phyloP scores from a whole-genome alignment of 2,329 filamentous ascomycete genomes.

The Diaporthe humulicola region DNA sequence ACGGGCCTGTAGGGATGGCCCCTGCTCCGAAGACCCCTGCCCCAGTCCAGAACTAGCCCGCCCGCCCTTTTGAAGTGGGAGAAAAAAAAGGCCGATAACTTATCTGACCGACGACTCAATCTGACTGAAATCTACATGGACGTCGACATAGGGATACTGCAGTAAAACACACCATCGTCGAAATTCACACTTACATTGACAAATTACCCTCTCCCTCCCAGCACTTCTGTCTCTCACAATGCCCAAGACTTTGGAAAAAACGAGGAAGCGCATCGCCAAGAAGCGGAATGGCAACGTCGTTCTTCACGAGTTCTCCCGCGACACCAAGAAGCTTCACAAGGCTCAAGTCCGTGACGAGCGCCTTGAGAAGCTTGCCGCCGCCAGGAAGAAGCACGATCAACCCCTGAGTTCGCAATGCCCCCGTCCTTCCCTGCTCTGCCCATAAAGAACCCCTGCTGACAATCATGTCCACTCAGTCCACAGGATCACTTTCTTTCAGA shows the following conservation, averaged over 20 bases:
- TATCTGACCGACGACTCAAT: not conserved
- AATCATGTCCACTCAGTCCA: conserved; percentile 64
- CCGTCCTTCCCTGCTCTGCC: not conserved
- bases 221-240: conserved; percentile 61
- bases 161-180: not conserved
- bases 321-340: conserved; percentile 84
- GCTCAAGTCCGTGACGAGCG: conserved; percentile 87
- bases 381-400: conserved; percentile 80
- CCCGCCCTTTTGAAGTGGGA: not conserved
- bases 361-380: conserved; percentile 78
- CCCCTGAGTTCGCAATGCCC: conserved; percentile 70
- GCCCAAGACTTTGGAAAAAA: conserved; percentile 84
- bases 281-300: conserved; percentile 83
- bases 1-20: not conserved
- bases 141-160: not conserved
- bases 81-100: not conserved
- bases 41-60: not conserved
- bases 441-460: conserved; percentile 17
- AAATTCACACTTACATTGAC: too few relatives aligned
- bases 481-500: conserved; percentile 79
- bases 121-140: not conserved
- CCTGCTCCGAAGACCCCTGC: not conserved
- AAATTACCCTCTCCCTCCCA: not conserved
- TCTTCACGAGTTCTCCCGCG: conserved; percentile 89
- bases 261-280: conserved; percentile 90